Evolutionary conservation across 257 asterid species (phyloP).

Genomic region (Nemophila menziesii): DNA sequence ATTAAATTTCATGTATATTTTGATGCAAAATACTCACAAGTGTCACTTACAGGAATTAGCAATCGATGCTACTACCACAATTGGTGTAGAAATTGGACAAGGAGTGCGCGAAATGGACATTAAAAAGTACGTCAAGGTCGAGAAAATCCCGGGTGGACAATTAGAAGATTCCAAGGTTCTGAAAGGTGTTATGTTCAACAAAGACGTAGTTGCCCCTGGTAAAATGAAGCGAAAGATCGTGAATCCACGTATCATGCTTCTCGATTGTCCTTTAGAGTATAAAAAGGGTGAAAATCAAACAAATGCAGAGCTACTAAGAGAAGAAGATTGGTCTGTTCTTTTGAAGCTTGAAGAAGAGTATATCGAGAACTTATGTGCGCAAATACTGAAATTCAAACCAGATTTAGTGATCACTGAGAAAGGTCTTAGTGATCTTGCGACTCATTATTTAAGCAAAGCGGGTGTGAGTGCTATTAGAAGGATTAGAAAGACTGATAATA

Average conservation of each 20-base stretch:
- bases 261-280: constrained; percentile 89
- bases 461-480: constrained; percentile 97
- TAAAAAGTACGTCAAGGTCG: constrained; percentile 87
- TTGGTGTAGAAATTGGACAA: constrained; percentile 83
- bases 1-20: background rate
- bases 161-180: constrained; percentile 88
- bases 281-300: constrained; percentile 99
- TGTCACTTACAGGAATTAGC: constrained; percentile 62
- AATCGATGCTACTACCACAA: constrained; percentile 72
- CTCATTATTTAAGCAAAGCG: constrained; percentile 85
- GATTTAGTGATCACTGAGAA: constrained; percentile 83
- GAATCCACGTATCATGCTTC: constrained; percentile 86
- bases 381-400: constrained; percentile 72
- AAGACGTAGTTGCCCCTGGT: constrained; percentile 94
- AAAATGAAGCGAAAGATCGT: constrained; percentile 84
- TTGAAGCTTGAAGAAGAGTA: constrained; percentile 95
- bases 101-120: constrained; percentile 92
- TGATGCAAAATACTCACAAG: background rate
- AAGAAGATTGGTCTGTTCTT: constrained; percentile 88
- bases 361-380: constrained; percentile 64
- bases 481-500: constrained; percentile 77
- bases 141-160: constrained; percentile 94
- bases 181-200: constrained; percentile 88
- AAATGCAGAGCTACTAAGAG: constrained; percentile 80
- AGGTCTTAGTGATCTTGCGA: constrained; percentile 86